These are phyloP conservation scores for Sedum album DNA, from an alignment of 164 flowering plant species.

Conservation along the genomic window DNA sequence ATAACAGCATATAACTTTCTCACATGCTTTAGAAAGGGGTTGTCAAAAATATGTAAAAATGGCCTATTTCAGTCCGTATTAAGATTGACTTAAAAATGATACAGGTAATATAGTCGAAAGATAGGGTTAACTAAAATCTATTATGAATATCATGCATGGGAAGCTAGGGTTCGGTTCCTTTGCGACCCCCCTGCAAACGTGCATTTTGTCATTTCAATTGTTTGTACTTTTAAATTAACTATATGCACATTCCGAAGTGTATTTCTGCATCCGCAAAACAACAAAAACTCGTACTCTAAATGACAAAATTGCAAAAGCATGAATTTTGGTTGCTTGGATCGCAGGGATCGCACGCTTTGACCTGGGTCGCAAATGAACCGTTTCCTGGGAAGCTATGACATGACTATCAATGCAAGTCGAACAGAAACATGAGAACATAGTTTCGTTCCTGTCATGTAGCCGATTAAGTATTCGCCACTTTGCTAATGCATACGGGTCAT, in stretches of 20 bases:
- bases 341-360: too few relatives aligned
- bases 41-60: neutral
- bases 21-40: neutral
- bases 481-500: slow-evolving; percentile 86
- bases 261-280: too few relatives aligned
- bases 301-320: too few relatives aligned
- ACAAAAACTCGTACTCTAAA: too few relatives aligned
- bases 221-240: too few relatives aligned
- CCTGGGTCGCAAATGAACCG: too few relatives aligned
- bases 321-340: too few relatives aligned
- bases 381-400: neutral
- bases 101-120: neutral
- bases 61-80: neutral
- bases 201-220: too few relatives aligned
- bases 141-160: neutral
- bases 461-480: slow-evolving; percentile 96
- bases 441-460: slow-evolving; percentile 96
- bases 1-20: slow-evolving; percentile 10
- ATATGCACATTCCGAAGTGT: too few relatives aligned
- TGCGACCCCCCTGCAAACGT: too few relatives aligned
- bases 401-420: neutral
- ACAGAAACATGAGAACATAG: slow-evolving; percentile 44
- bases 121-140: too few relatives aligned
- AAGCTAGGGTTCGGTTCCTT: too few relatives aligned
- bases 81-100: neutral